Evolutionary conservation across 169 alveolate species (phyloP).

Genomic region (Babesia ovata): DNA sequence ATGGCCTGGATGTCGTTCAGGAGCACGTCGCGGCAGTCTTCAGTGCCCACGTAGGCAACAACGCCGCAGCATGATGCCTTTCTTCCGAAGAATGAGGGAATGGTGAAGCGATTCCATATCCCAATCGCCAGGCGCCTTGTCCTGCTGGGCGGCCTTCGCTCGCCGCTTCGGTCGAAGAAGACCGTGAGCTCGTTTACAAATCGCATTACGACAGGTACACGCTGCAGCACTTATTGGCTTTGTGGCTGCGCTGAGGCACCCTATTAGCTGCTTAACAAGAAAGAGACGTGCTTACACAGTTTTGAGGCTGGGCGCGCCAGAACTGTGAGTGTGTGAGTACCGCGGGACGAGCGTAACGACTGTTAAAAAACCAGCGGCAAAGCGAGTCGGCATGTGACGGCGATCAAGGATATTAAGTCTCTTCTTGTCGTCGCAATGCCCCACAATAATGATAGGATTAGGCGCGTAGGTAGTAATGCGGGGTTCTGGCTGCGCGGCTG

Average conservation of each 20-base stretch:
- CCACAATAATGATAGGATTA: too few relatives aligned
- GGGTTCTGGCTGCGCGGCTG: too few relatives aligned
- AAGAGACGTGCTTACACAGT: too few relatives aligned
- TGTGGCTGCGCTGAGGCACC: not conserved
- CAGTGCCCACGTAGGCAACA: conserved; percentile 87
- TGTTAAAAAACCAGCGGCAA: too few relatives aligned
- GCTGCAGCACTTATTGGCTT: not conserved
- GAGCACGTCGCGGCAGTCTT: conserved; percentile 81
- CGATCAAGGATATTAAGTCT: too few relatives aligned
- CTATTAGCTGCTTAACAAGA: too few relatives aligned
- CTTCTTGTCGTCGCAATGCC: too few relatives aligned
- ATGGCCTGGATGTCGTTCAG: conserved; percentile 87
- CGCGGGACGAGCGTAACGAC: too few relatives aligned
- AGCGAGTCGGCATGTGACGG: too few relatives aligned
- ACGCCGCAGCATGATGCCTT: conserved; percentile 84
- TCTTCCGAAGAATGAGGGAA: not conserved
- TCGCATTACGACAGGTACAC: not conserved
- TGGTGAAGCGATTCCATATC: not conserved
- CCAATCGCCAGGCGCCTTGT: not conserved
- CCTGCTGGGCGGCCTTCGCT: not conserved
- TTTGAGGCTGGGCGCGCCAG: too few relatives aligned
- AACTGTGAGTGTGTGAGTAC: too few relatives aligned
- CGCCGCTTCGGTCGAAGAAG: conserved; percentile 10
- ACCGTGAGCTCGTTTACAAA: conserved; percentile 2
- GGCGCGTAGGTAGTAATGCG: too few relatives aligned